These are phyloP conservation scores for Xylaria sp. DNA, from an alignment of 2,329 filamentous ascomycete species.

Conservation along the genomic window DNA sequence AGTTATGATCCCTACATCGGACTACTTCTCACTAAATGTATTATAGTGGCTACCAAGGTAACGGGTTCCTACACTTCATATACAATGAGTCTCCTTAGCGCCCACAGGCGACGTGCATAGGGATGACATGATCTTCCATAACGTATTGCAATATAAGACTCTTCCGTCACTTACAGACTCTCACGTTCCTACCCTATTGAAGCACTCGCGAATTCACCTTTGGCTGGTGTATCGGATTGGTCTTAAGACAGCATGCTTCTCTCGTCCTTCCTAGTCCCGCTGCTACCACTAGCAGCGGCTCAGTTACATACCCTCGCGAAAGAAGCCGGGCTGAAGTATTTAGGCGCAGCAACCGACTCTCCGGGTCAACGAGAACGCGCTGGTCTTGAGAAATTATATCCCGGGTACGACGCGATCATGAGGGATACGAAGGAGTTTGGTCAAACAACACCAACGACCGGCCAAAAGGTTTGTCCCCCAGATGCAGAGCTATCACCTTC, in stretches of 20 bases:
- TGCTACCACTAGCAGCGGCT: slow-evolving; percentile 34
- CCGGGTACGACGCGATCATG: slow-evolving; percentile 57
- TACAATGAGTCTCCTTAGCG: too few relatives aligned
- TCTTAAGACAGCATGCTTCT: slow-evolving; percentile 29
- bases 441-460: slow-evolving; percentile 63
- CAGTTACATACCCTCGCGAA: slow-evolving; percentile 54
- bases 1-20: too few relatives aligned
- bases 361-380: slow-evolving; percentile 43
- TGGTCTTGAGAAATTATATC: slow-evolving; percentile 54
- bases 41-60: too few relatives aligned
- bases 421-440: slow-evolving; percentile 60
- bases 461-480: slow-evolving; percentile 46
- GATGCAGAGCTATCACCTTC: neutral
- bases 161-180: too few relatives aligned
- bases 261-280: slow-evolving; percentile 33
- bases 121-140: too few relatives aligned
- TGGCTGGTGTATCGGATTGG: too few relatives aligned
- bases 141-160: too few relatives aligned
- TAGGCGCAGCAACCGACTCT: slow-evolving; percentile 63
- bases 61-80: too few relatives aligned
- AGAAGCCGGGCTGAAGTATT: slow-evolving; percentile 59
- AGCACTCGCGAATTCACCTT: too few relatives aligned
- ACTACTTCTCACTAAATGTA: too few relatives aligned
- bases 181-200: too few relatives aligned
- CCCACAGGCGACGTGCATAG: too few relatives aligned